These are phyloP conservation scores for Aethionema arabicum DNA, from an alignment of 345 rosid species.

Conservation along the genomic window DNA sequence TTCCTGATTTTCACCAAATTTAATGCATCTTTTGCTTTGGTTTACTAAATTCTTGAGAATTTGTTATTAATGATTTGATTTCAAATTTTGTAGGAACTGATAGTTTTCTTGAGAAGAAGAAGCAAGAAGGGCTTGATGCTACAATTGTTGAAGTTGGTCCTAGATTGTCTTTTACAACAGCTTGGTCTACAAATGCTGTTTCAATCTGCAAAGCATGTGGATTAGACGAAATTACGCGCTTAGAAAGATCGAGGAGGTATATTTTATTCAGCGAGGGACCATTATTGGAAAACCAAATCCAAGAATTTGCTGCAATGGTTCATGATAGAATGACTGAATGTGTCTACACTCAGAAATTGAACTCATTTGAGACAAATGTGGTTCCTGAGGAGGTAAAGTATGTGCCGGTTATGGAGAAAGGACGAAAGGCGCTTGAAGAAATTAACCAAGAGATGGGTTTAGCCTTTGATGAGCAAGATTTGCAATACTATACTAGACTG, in stretches of 20 bases:
- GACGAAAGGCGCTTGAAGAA: slow-evolving; percentile 79
- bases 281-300: slow-evolving; percentile 52
- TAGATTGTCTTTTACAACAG: slow-evolving; percentile 81
- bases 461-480: slow-evolving; percentile 93
- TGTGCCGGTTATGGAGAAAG: slow-evolving; percentile 85
- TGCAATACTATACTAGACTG: slow-evolving; percentile 77
- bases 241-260: slow-evolving; percentile 90
- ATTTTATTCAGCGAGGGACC: slow-evolving; percentile 59
- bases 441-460: slow-evolving; percentile 90
- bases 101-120: slow-evolving; percentile 81
- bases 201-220: slow-evolving; percentile 84
- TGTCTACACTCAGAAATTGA: slow-evolving; percentile 55
- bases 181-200: slow-evolving; percentile 93
- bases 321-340: slow-evolving; percentile 95
- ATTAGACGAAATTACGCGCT: slow-evolving; percentile 63
- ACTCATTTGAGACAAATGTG: slow-evolving; percentile 66
- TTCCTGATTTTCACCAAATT: neutral
- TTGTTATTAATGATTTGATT: slow-evolving; percentile 14
- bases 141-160: slow-evolving; percentile 87
- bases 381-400: slow-evolving; percentile 68
- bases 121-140: slow-evolving; percentile 54
- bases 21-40: neutral
- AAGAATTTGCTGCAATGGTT: slow-evolving; percentile 73
- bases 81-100: slow-evolving; percentile 45
- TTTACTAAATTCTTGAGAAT: neutral